These are phyloP conservation scores for Amphibolis antarctica DNA, from an alignment of 106 monocot species.

Conservation along the genomic window DNA sequence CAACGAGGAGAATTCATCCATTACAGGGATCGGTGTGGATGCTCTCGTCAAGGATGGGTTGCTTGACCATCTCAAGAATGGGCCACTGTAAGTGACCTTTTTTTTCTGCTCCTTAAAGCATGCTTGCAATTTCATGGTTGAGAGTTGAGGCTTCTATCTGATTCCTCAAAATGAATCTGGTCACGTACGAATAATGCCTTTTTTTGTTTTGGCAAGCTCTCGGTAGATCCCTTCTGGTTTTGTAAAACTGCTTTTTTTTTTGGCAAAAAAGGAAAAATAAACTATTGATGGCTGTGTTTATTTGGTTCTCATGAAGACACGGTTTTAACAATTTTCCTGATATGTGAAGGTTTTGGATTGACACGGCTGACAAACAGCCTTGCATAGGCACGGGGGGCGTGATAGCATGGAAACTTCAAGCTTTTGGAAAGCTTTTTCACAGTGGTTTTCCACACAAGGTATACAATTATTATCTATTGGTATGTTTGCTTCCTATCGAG, in stretches of 20 bases:
- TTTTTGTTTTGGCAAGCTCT: too few relatives aligned
- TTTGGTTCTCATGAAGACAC: too few relatives aligned
- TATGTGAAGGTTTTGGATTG: conserved; percentile 79
- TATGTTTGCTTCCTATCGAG: too few relatives aligned
- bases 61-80: conserved; percentile 8
- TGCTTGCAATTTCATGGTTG: neutral
- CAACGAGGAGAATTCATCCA: conserved; percentile 89
- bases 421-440: conserved; percentile 93
- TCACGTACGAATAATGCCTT: too few relatives aligned
- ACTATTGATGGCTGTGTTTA: too few relatives aligned
- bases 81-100: conserved; percentile 4
- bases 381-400: conserved; percentile 97
- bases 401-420: conserved; percentile 73
- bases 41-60: conserved; percentile 9
- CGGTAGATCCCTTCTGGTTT: too few relatives aligned
- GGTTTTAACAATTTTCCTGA: neutral
- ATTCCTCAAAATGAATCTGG: too few relatives aligned
- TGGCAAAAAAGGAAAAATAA: too few relatives aligned
- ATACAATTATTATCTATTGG: neutral
- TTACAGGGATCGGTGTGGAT: conserved; percentile 18
- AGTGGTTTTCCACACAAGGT: conserved; percentile 95
- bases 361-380: conserved; percentile 97
- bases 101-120: neutral
- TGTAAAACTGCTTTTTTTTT: too few relatives aligned
- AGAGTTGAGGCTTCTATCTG: too few relatives aligned